Base-by-base conservation (phyloP, 1,284 basidiomycete species). In the Ustilago lituana region DNA sequence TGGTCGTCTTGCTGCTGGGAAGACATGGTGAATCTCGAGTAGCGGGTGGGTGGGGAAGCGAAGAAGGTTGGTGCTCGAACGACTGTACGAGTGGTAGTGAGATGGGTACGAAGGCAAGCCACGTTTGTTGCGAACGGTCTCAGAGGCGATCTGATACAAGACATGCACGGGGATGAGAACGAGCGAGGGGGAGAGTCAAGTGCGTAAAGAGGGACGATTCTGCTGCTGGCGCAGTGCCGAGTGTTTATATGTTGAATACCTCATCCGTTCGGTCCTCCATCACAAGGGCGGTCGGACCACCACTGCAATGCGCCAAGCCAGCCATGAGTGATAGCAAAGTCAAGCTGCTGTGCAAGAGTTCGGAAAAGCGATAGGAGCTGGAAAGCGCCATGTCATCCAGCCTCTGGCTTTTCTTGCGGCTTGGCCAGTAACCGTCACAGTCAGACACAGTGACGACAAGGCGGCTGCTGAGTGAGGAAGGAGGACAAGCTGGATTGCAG, bases 1-100 rank as follows among this genome's bases (percentile, higher is more conserved):
- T 49, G 27, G 44, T 67, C 58, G 22, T 68, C 56, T 35, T 68
- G 32, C 24, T 67, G 48, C 23, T 50, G 38, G 6, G 47, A 56
- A 44, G 63, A 66, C 63, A 66, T 66, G 24, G 33, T 56, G 24
- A 65, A 58, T 32, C 27, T 51, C 14, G 41, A 24, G 22, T 39
- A 7, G 11, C 32, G 36, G 33, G 35, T 29, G 4, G 19, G 26
- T n/a, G 15, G n/a, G n/a, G 19, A 38, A 19, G 29, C 11, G 41
- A 12, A 6, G 10, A 24, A 24, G 19, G 22, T 14, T 27, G 14
- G 11, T 23, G n/a, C 14, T 22, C 5, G 35, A 24, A 9, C 10
- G 20, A 19, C 26, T 36, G 24, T 36, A 5, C 23, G 11, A 12
- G 14, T 14, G 20, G 20, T 31, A 20, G n/a, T 5, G 5, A 39